These are phyloP conservation scores for Ashbya aceris DNA, from an alignment of 1,139 yeast genomes.

Conservation along the genomic window DNA sequence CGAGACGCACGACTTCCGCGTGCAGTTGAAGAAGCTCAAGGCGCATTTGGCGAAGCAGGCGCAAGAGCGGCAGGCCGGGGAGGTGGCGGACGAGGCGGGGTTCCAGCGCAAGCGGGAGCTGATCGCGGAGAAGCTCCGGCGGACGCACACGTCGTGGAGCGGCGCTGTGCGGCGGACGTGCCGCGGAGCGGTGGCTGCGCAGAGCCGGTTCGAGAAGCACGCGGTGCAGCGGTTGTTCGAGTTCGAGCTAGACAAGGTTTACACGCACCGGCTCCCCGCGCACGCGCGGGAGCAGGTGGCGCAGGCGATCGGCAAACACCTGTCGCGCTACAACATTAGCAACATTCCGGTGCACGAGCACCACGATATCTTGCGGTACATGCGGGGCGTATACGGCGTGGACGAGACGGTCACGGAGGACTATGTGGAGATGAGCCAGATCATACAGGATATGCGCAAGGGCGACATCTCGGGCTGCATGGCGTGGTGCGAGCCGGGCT, in stretches of 20 bases:
- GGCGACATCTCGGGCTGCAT: slow-evolving; percentile 19
- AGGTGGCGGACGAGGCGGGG: slow-evolving; percentile 9
- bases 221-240: slow-evolving; percentile 30
- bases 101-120: slow-evolving; percentile 19
- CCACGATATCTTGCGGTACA: slow-evolving; percentile 15
- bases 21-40: slow-evolving; percentile 24
- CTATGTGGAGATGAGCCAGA: slow-evolving; percentile 23
- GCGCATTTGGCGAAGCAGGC: slow-evolving; percentile 27
- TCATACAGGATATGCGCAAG: slow-evolving; percentile 19
- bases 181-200: slow-evolving; percentile 22
- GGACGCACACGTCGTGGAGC: slow-evolving; percentile 28
- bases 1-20: slow-evolving; percentile 27
- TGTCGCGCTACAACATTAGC: slow-evolving; percentile 23
- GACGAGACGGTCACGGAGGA: slow-evolving; percentile 14
- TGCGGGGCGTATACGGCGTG: slow-evolving; percentile 20
- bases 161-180: slow-evolving; percentile 20
- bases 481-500: slow-evolving; percentile 19
- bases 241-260: slow-evolving; percentile 32
- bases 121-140: slow-evolving; percentile 23
- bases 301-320: slow-evolving; percentile 23
- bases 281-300: slow-evolving; percentile 16
- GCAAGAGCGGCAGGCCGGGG: slow-evolving; percentile 13
- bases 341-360: slow-evolving; percentile 13
- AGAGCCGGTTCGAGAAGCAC: slow-evolving; percentile 30
- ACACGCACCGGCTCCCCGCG: slow-evolving; percentile 30